Base-by-base conservation (phyloP, 2,329 filamentous ascomycete genomes). In the Camptophora hylomeconis region DNA sequence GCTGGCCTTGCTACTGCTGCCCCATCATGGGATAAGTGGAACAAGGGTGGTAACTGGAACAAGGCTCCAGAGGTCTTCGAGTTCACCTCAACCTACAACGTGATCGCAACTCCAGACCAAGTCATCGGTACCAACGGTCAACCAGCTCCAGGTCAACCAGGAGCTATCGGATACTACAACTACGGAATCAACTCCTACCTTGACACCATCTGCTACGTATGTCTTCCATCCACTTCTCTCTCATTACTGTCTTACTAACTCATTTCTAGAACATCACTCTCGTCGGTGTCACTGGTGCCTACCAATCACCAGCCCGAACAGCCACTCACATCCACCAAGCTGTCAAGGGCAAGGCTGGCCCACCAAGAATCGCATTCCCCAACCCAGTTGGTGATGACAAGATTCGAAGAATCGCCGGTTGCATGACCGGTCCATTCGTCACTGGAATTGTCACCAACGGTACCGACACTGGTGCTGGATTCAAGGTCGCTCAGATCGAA, bases 321-420 rank as follows among this genome's bases (percentile, higher is more conserved):
- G 62, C 67, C 11, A 72, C 67, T 2, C 67, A 71, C 47, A 63
- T 71, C 38, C 66, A 71, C 48, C 51, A 69, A 46, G 64, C 50
- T 5, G 45, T 40, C 13, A 51, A 48, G 32, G 65, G 65, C 36
- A 50, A 47, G 27, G 42, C 57, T 12, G 66, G 67, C 5, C 65
- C 66, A 20, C 67, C 66, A 30, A 55, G 65, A 42, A 53, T 68
- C 34, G 60, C 58, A 3, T 64, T 69, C 45, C 61, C 64, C 17
- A 64, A 68, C 51, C 63, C 63, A 2, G 43, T 51, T 7, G 53
- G 50, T 7, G 46, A 52, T n/a, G 52, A 51, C 11, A 45, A 50
- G 12, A 44, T 45, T 19, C 33, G 43, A 24, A 48, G 39, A 7
- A 20, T 18, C 17, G 27, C 34, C 11, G 34, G 34, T 13, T 37